A percentile compares a stretch with the other conserved stretches of the same genome.
phyloP scores from a whole-genome alignment of 306 rosid genomes.

The Sicyos edulis region DNA sequence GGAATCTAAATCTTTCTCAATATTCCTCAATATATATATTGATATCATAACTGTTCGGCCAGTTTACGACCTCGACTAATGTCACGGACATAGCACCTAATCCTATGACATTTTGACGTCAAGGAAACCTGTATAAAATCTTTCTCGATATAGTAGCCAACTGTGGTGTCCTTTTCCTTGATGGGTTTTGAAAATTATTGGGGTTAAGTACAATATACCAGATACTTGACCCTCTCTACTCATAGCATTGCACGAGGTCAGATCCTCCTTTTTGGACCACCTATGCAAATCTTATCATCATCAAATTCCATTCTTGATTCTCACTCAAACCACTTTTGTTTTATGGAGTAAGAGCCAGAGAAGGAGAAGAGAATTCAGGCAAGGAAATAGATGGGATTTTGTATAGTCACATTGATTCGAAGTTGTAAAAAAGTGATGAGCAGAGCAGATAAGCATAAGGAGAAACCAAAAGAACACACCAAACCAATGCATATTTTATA shows the following conservation, averaged over 20 bases:
- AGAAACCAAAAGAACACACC: slow-evolving; percentile 18
- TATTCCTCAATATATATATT: no score
- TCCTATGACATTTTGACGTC: no score
- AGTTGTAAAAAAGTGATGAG: background rate
- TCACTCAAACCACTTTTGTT: background rate
- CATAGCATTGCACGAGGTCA: no score
- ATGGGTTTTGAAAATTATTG: no score
- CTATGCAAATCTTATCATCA: background rate
- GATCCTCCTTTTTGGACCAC: no score
- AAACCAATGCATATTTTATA: slow-evolving; percentile 30
- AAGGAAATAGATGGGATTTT: background rate
- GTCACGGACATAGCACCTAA: no score
- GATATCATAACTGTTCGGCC: no score
- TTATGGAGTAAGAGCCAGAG: background rate
- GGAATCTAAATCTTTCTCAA: background rate
- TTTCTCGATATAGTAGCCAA: background rate
- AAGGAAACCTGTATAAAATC: no score
- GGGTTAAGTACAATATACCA: no score
- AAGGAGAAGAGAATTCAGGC: background rate
- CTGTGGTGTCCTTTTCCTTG: background rate
- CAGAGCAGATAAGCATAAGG: background rate
- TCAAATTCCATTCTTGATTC: slow-evolving; percentile 13
- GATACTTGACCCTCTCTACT: no score
- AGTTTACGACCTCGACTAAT: no score
- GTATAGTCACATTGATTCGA: background rate